phyloP scores from a whole-genome alignment of 1,284 basidiomycete genomes.

The Ustilago loliicola region DNA sequence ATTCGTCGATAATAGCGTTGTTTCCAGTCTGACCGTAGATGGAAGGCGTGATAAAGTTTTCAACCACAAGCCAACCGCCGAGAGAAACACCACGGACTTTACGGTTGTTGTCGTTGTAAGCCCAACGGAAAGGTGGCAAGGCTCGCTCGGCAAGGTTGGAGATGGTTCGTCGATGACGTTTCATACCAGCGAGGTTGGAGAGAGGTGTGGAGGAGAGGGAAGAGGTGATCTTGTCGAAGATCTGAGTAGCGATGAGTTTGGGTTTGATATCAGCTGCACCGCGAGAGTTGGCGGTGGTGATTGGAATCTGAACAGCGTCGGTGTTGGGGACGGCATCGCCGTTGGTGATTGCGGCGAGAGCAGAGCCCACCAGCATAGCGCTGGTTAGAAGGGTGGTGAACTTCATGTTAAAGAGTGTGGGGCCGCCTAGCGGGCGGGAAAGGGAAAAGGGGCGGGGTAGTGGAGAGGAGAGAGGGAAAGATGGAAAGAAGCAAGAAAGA shows the following conservation, averaged over 20 bases:
- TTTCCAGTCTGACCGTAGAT: slow-evolving; percentile 73
- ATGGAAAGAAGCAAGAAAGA: background rate
- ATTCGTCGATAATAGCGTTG: slow-evolving; percentile 79
- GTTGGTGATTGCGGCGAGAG: slow-evolving; percentile 16
- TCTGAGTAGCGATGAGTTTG: slow-evolving; percentile 24
- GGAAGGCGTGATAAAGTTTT: slow-evolving; percentile 64
- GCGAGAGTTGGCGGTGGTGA: slow-evolving; percentile 47
- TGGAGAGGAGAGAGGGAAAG: background rate
- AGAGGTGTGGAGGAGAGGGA: slow-evolving; percentile 21
- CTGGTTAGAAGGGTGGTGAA: slow-evolving; percentile 23
- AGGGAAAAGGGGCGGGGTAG: background rate
- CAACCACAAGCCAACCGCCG: slow-evolving; percentile 68
- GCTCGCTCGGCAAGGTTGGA: slow-evolving; percentile 11
- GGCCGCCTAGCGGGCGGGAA: background rate
- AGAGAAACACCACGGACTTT: slow-evolving; percentile 65
- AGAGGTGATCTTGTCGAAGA: slow-evolving; percentile 24
- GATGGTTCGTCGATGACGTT: slow-evolving; percentile 21
- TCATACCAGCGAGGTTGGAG: slow-evolving; percentile 18
- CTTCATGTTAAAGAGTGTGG: slow-evolving; percentile 31
- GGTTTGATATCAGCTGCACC: slow-evolving; percentile 32
- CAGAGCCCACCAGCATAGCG: slow-evolving; percentile 24
- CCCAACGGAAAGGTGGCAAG: slow-evolving; percentile 38
- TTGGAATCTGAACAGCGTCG: slow-evolving; percentile 8
- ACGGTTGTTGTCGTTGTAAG: slow-evolving; percentile 29
- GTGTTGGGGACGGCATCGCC: slow-evolving; percentile 7